Conservation (phyloP, 2,329 filamentous ascomycete species). For the Trichoderma sp. region DNA sequence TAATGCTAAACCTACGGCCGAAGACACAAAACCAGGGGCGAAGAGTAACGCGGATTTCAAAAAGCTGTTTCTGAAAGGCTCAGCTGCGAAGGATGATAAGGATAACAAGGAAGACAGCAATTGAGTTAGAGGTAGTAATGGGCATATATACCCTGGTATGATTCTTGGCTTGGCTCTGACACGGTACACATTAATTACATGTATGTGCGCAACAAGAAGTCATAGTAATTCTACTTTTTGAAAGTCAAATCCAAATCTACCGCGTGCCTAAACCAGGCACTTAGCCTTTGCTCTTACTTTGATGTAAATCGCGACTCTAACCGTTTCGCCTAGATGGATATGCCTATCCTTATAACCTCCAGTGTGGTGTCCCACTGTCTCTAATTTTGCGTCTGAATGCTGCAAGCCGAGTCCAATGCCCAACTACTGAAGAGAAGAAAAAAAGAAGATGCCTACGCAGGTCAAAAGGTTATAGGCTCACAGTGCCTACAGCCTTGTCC, state of each 20-base stretch:
- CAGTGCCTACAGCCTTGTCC: conserved; percentile 30
- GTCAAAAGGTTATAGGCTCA: conserved; percentile 4
- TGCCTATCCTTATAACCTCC: conserved; percentile 22
- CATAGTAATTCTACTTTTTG: conserved; percentile 2
- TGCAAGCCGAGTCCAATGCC: neutral
- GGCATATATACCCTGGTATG: too few species aligned
- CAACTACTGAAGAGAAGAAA: neutral
- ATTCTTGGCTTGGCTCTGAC: neutral
- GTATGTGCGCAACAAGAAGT: neutral
- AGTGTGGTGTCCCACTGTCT: neutral
- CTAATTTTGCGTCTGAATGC: neutral
- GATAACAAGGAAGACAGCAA: conserved; percentile 13
- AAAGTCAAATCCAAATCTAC: neutral
- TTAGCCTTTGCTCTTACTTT: neutral
- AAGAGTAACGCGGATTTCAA: conserved; percentile 64
- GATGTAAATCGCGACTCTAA: neutral
- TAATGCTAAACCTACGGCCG: conserved; percentile 28
- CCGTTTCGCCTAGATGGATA: neutral
- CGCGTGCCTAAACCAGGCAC: neutral
- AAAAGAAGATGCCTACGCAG: neutral
- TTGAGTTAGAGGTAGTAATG: neutral
- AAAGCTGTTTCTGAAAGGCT: conserved; percentile 50
- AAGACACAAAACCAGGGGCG: conserved; percentile 37
- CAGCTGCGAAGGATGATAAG: conserved; percentile 27
- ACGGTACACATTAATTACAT: neutral